phyloP scores from a whole-genome alignment of 495 filamentous ascomycete genomes.

The Acidiella bohemica region DNA sequence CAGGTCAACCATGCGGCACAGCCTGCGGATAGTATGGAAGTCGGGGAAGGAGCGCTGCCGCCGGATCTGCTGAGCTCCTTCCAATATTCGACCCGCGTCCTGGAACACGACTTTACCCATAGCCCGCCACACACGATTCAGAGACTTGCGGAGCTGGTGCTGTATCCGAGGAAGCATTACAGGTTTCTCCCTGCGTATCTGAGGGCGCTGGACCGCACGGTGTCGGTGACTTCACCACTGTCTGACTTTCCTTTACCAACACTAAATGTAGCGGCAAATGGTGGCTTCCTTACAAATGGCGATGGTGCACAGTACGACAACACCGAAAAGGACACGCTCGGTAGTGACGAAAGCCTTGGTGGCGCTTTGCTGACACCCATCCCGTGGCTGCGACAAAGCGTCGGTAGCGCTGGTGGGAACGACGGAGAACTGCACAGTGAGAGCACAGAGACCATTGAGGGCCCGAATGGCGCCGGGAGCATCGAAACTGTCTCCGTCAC shows the following conservation, averaged over 20 bases:
- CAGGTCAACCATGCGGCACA: conserved; percentile 22
- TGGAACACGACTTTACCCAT: conserved; percentile 51
- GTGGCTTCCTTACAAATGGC: conserved; percentile 30
- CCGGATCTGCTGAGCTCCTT: conserved; percentile 50
- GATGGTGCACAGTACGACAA: conserved; percentile 21
- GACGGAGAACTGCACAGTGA: conserved; percentile 48
- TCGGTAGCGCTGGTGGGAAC: conserved; percentile 14
- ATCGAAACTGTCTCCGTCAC: conserved; percentile 60
- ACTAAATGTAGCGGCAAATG: conserved; percentile 29
- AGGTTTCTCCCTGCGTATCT: conserved; percentile 68
- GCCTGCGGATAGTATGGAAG: conserved; percentile 18
- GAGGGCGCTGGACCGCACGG: conserved; percentile 78
- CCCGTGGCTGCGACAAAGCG: conserved; percentile 53
- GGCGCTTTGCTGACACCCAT: conserved; percentile 90
- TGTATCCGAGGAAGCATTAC: conserved; percentile 66
- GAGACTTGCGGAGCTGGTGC: conserved; percentile 81
- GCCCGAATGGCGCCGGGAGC: conserved; percentile 54
- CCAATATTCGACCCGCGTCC: conserved; percentile 49
- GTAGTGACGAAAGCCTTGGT: conserved; percentile 77
- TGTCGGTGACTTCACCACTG: conserved; percentile 74
- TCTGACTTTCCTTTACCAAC: conserved; percentile 71
- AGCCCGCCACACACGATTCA: conserved; percentile 88
- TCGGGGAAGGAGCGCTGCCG: conserved; percentile 37
- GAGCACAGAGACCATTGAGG: conserved; percentile 55
- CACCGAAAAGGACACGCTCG: conserved; percentile 33